Percentiles rank a stretch among this genome's conserved stretches.
phyloP scores from a whole-genome alignment of 2,329 filamentous ascomycete species.

The Penicillium sp. region DNA sequence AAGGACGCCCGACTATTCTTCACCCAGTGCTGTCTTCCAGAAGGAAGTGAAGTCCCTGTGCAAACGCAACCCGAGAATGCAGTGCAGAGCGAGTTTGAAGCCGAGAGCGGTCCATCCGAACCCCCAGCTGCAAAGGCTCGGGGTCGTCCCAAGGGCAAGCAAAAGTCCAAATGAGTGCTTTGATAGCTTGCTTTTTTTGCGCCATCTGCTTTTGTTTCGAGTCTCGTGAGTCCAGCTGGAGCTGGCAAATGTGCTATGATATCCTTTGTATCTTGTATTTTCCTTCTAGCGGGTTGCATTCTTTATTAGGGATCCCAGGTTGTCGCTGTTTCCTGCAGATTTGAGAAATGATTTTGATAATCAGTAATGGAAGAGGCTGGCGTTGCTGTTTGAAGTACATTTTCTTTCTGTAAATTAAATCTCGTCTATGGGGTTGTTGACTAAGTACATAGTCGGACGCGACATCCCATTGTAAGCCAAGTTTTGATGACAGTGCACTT shows the following conservation, averaged over 20 bases:
- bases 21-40: slow-evolving; percentile 75
- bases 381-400: background rate
- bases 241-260: slow-evolving; percentile 27
- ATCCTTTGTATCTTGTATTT: slow-evolving; percentile 20
- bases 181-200: slow-evolving; percentile 1
- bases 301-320: background rate
- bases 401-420: background rate
- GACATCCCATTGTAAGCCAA: too few relatives aligned
- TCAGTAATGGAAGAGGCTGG: slow-evolving; percentile 6
- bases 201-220: background rate
- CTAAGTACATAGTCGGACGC: background rate
- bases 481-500: background rate
- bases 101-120: slow-evolving; percentile 15
- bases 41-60: slow-evolving; percentile 35
- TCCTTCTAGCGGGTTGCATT: slow-evolving; percentile 26
- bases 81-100: slow-evolving; percentile 28
- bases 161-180: slow-evolving; percentile 32
- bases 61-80: slow-evolving; percentile 24
- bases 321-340: slow-evolving; percentile 1
- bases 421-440: too few relatives aligned
- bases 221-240: slow-evolving; percentile 15
- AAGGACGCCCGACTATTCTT: slow-evolving; percentile 83
- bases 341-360: slow-evolving; percentile 16
- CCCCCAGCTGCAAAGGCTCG: slow-evolving; percentile 18
- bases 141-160: slow-evolving; percentile 41